Evolutionary conservation across 805 yeast genomes (phyloP), one percentile per base, ranked within the genome.

Genomic region (Sugiyamaella boreocaroliniensis): DNA sequence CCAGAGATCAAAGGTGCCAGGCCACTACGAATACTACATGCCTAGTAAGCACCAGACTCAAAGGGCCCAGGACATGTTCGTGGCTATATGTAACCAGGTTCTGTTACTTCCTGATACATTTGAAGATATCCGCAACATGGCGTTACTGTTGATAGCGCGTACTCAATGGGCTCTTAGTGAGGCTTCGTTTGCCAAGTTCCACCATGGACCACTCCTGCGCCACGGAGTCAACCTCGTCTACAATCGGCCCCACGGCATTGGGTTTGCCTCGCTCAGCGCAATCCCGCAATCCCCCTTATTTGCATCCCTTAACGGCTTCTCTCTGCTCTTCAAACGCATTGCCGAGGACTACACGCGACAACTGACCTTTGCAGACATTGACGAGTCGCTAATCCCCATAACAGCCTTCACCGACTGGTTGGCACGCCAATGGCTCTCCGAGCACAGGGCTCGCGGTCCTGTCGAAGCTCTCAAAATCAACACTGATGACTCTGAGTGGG

Each of bases 301-400:
- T 43, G 49, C 32, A 14, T 47, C 53, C 32, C 53, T 55, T 15
- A 53, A 55, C 26, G 55, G 49, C n/a, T 41, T 57, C 16, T 58
- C 63, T 3, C 42, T 51, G 26, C 42, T 59, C 2, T 47, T 52
- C 40, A 46, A 50, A 34, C 46, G 29, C 20, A 22, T 42, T 12
- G 22, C 50, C 37, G 37, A 32, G 8, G n/a, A 14, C 37, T 14
- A 32, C 11, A 11, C 37, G n/a, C 12, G 11, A 4, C 37, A 32
- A 14, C 42, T 29, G 14, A 32, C 29, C n/a, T 22, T 40, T 12
- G 37, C 48, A 29, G 50, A 44, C 34, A 29, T 55, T 9, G 56
- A 55, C 19, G 43, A 26, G 12, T 32, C 37, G 5, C 19, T 52
- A 19, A 43, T 43, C 22, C 34, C 22, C 20, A 5, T 52, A 2